These are phyloP conservation scores for Zygosaccharomyces pseudobailii DNA, from an alignment of 1,139 yeast genomes.

Conservation along the genomic window DNA sequence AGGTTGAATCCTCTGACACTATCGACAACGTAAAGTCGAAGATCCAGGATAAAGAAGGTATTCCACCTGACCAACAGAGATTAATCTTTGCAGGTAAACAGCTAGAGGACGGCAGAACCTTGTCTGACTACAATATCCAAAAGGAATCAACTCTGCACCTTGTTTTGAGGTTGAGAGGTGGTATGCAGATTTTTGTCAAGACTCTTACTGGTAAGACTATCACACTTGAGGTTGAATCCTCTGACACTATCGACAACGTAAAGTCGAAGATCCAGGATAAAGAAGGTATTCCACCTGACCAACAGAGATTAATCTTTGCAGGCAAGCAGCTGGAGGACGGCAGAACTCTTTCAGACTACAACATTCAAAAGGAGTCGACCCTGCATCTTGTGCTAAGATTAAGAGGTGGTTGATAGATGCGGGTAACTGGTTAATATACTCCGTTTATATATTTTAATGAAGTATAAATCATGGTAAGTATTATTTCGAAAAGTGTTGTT, in stretches of 20 bases:
- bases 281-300: slow-evolving; percentile 98
- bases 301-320: slow-evolving; percentile 96
- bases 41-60: slow-evolving; percentile 98
- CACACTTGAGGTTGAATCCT: slow-evolving; percentile 65
- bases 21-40: slow-evolving; percentile 87
- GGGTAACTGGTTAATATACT: neutral
- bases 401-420: slow-evolving; percentile 35
- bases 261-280: slow-evolving; percentile 98
- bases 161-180: slow-evolving; percentile 86
- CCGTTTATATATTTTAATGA: neutral
- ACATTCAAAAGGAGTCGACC: slow-evolving; percentile 63
- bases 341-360: slow-evolving; percentile 62
- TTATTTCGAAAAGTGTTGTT: neutral
- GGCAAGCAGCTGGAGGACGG: slow-evolving; percentile 88
- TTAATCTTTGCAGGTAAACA: slow-evolving; percentile 97
- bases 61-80: slow-evolving; percentile 98
- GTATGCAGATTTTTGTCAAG: slow-evolving; percentile 57
- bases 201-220: slow-evolving; percentile 71
- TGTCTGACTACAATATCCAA: slow-evolving; percentile 86
- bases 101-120: slow-evolving; percentile 82
- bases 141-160: slow-evolving; percentile 83
- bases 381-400: slow-evolving; percentile 52
- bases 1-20: slow-evolving; percentile 67
- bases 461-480: neutral
- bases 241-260: slow-evolving; percentile 77